Evolutionary conservation across 257 asterid genomes (phyloP).

Genomic region (Petunia axillaris): DNA sequence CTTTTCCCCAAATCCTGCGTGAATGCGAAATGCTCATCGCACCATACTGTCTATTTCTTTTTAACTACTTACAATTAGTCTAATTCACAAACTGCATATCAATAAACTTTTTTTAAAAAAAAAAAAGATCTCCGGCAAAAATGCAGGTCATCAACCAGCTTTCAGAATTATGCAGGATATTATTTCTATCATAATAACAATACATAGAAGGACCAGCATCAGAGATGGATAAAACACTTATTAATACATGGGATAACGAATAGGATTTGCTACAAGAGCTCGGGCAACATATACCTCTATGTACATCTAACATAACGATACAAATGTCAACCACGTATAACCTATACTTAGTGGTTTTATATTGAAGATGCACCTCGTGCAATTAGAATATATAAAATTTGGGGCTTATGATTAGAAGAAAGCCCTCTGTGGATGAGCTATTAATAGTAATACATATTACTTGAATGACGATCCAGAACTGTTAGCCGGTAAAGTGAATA

Average conservation of each 20-base stretch:
- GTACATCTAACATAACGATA: conserved; percentile 8
- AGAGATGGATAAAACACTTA: neutral
- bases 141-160: neutral
- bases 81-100: neutral
- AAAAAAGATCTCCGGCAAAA: neutral
- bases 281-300: conserved; percentile 21
- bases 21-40: too few species aligned
- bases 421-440: conserved; percentile 5
- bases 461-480: conserved; percentile 5
- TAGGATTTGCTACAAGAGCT: conserved; percentile 10
- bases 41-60: too few species aligned
- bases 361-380: conserved; percentile 6
- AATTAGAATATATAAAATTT: conserved; percentile 17
- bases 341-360: neutral
- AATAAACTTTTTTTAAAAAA: neutral
- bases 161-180: neutral
- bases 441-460: neutral
- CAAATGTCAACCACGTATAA: neutral
- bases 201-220: conserved; percentile 12
- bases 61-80: neutral
- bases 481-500: neutral
- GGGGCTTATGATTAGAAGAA: neutral
- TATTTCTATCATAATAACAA: neutral
- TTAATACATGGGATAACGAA: neutral
- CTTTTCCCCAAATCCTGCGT: too few species aligned